Conservation (phyloP, 805 yeast species). For the Starmerella sp. region DNA sequence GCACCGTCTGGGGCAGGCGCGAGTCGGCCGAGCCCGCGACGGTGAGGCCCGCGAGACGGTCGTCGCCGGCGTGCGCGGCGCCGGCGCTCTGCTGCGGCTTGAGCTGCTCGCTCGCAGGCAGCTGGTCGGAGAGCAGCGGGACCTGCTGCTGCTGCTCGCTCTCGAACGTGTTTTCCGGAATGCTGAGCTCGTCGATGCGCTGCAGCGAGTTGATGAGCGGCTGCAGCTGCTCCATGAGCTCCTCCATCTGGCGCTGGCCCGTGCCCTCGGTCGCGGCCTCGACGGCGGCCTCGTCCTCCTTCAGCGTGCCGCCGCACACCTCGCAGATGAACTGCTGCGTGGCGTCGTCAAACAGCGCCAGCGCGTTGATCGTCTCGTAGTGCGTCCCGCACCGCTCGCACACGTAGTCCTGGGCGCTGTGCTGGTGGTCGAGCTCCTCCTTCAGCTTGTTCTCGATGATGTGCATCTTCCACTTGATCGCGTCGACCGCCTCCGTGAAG, state of each 20-base stretch:
- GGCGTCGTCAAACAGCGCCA: slow-evolving; percentile 68
- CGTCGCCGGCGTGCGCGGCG: slow-evolving; percentile 1
- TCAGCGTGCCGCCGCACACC: slow-evolving; percentile 61
- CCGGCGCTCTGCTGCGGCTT: slow-evolving; percentile 11
- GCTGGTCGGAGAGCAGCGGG: slow-evolving; percentile 35
- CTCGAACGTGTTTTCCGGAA: slow-evolving; percentile 86
- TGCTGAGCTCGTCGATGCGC: slow-evolving; percentile 64
- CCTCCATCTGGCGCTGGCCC: slow-evolving; percentile 51
- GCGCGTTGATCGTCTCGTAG: slow-evolving; percentile 78
- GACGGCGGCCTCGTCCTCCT: slow-evolving; percentile 46
- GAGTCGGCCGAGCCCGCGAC: slow-evolving; percentile 22
- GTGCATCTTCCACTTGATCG: slow-evolving; percentile 93
- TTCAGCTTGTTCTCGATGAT: slow-evolving; percentile 66
- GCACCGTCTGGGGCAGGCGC: slow-evolving; percentile 30
- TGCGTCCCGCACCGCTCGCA: slow-evolving; percentile 78
- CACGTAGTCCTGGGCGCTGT: slow-evolving; percentile 87
- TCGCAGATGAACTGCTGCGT: slow-evolving; percentile 74
- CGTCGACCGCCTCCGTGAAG: slow-evolving; percentile 85
- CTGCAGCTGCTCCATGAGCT: slow-evolving; percentile 77
- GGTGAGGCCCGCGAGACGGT: slow-evolving; percentile 15
- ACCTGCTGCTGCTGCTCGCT: slow-evolving; percentile 67
- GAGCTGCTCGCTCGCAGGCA: slow-evolving; percentile 16
- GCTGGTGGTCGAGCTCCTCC: slow-evolving; percentile 70
- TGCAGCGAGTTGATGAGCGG: slow-evolving; percentile 76
- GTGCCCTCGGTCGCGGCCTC: slow-evolving; percentile 43